These are phyloP conservation scores for Debaryomyces hansenii DNA, from an alignment of 805 yeast genomes.

Conservation along the genomic window DNA sequence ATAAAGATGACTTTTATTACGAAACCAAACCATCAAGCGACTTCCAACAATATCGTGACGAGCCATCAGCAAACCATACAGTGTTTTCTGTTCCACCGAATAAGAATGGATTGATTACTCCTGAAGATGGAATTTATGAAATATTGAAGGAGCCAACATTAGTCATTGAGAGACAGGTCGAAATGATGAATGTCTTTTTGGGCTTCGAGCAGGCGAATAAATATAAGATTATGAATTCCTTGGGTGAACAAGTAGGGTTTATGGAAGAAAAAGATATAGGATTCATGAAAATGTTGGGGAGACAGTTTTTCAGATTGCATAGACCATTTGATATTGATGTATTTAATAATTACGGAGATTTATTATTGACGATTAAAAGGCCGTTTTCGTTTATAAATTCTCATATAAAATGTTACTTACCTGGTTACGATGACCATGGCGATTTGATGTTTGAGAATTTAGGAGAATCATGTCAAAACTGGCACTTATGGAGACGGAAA, in stretches of 20 bases:
- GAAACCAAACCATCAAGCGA: constrained; percentile 27
- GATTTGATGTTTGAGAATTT: constrained; percentile 46
- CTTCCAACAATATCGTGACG: constrained; percentile 16
- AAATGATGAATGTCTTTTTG: constrained; percentile 79
- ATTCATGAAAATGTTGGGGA: constrained; percentile 61
- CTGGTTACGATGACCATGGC: constrained; percentile 44
- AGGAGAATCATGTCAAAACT: constrained; percentile 88
- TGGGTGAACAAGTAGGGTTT: constrained; percentile 75
- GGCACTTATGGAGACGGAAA: constrained; percentile 93
- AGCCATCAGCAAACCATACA: constrained; percentile 31
- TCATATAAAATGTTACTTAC: constrained; percentile 71
- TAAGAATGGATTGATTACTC: constrained; percentile 51
- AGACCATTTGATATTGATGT: constrained; percentile 81
- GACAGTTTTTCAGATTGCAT: constrained; percentile 83
- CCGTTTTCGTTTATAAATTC: constrained; percentile 90
- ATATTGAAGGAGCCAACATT: constrained; percentile 78
- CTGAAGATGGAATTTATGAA: constrained; percentile 58
- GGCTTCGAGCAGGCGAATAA: constrained; percentile 92
- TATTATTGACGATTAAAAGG: constrained; percentile 65
- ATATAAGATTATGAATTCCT: constrained; percentile 69
- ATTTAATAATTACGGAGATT: constrained; percentile 61
- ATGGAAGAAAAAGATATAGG: constrained; percentile 83
- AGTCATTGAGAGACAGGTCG: constrained; percentile 85
- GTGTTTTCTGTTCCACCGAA: constrained; percentile 40
- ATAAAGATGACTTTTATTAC: constrained; percentile 21